A percentile compares a stretch with the other conserved stretches of the same genome.
Evolutionary conservation across 2,329 filamentous ascomycete genomes (phyloP).

Genomic region (Aspergillus floridensis): DNA sequence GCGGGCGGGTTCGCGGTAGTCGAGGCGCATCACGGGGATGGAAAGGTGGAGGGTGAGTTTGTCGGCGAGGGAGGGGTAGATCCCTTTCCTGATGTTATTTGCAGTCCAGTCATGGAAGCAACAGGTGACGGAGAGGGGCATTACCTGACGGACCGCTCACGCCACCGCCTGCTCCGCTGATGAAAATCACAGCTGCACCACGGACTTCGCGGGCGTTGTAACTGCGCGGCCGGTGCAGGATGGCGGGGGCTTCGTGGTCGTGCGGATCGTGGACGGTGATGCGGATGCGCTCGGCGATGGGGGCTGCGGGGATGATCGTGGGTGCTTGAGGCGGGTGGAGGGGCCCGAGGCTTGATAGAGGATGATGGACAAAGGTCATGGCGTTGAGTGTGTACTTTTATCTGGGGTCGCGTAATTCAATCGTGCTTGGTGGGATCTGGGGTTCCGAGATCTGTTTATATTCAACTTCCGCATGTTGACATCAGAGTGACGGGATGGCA

Average conservation of each 20-base stretch:
- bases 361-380: background rate
- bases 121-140: background rate
- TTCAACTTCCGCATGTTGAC: background rate
- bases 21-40: slow-evolving; percentile 42
- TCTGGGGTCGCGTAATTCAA: background rate
- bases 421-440: background rate
- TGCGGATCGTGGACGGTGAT: slow-evolving; percentile 23
- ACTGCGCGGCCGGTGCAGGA: slow-evolving; percentile 34
- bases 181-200: slow-evolving; percentile 27
- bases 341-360: background rate
- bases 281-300: background rate
- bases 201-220: slow-evolving; percentile 16
- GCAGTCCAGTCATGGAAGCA: background rate
- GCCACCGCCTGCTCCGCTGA: slow-evolving; percentile 39
- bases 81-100: slow-evolving; percentile 13
- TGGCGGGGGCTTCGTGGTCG: slow-evolving; percentile 23
- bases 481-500: background rate
- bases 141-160: slow-evolving; percentile 40
- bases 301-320: background rate
- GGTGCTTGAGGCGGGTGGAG: background rate
- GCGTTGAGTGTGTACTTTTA: background rate
- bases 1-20: slow-evolving; percentile 40
- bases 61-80: slow-evolving; percentile 42
- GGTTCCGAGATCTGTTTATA: background rate
- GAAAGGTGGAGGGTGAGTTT: slow-evolving; percentile 41